Evolutionary conservation across 202 grass and related monocot species (phyloP), one percentile per base, ranked within the genome.

Genomic region (Miscanthus sacchariflorus): DNA sequence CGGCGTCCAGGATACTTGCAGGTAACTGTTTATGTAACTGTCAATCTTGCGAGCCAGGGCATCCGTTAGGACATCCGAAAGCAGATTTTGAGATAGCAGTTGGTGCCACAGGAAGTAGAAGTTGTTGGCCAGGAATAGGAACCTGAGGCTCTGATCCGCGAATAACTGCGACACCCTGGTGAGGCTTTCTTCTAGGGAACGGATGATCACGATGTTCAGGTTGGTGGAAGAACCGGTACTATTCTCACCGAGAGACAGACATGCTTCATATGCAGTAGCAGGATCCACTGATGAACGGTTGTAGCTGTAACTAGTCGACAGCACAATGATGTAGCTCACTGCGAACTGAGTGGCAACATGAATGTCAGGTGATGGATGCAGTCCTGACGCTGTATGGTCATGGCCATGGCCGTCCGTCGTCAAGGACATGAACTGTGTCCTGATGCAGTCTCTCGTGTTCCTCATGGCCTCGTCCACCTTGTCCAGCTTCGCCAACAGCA

Each of bases 51-150:
- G 17, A 49, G 5, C 0, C 5, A 81, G 79, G 8, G 11, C 40
- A n/a, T 44, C 24, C 61, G 4, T 49, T 17, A 0, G 4, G 25
- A 3, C 10, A 69, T 19, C 79, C 24, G 14, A 49, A n/a, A 12
- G 13, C 2, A 10, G 23, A 52, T 35, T 33, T 76, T 27, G 4
- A 52, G 21, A 23, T 1, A 9, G 18, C 12, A 81, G 64, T 64
- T 69, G 14, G 9, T 81, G 79, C 64, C 44, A 67, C 28, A 81
- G 5, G 17, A 35, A 81, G 43, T 68, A 46, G 24, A 46, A 69
- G 8, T 81, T 81, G 64, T 81, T 81, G 43, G 48, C 30, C 25
- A 81, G 12, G 64, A 68, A 81, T 1, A 81, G 79, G 2, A 81
- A 48, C 25, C 3, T 21, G 5, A 69, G 79, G 43, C 79, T 81